phyloP scores from a whole-genome alignment of 2,329 filamentous ascomycete genomes.

The Westerdykella aurantiaca region DNA sequence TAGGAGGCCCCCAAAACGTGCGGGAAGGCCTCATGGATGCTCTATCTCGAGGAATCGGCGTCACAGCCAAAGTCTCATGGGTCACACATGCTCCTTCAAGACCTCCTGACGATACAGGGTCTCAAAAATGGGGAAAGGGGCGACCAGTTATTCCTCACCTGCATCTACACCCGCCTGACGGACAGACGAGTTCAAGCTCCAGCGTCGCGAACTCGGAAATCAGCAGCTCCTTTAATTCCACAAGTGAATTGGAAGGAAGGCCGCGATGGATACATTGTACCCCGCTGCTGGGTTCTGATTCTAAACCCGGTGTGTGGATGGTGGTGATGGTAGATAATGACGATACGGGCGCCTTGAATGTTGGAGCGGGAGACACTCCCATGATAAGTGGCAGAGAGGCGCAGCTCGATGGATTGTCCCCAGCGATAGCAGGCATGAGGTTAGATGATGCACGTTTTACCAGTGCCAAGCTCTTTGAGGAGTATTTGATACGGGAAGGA shows the following conservation, averaged over 20 bases:
- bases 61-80: slow-evolving; percentile 72
- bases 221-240: background rate
- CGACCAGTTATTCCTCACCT: background rate
- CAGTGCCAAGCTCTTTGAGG: slow-evolving; percentile 14
- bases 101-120: background rate
- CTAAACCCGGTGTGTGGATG: slow-evolving; percentile 69
- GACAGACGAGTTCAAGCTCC: background rate
- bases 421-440: background rate
- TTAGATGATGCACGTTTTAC: slow-evolving; percentile 6
- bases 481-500: slow-evolving; percentile 15
- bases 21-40: slow-evolving; percentile 51
- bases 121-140: too few relatives aligned
- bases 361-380: background rate
- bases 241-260: slow-evolving; percentile 44
- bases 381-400: background rate
- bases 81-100: slow-evolving; percentile 9
- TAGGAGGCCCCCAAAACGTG: slow-evolving; percentile 45
- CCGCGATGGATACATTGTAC: slow-evolving; percentile 71
- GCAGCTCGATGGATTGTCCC: slow-evolving; percentile 2
- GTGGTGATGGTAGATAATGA: slow-evolving; percentile 65
- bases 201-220: background rate
- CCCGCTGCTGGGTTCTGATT: slow-evolving; percentile 60
- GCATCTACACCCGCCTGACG: background rate
- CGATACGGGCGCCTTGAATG: slow-evolving; percentile 10
- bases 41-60: slow-evolving; percentile 59